Conservation (phyloP, 2,329 filamentous ascomycete species). For the Phyllosticta ampelicida region DNA sequence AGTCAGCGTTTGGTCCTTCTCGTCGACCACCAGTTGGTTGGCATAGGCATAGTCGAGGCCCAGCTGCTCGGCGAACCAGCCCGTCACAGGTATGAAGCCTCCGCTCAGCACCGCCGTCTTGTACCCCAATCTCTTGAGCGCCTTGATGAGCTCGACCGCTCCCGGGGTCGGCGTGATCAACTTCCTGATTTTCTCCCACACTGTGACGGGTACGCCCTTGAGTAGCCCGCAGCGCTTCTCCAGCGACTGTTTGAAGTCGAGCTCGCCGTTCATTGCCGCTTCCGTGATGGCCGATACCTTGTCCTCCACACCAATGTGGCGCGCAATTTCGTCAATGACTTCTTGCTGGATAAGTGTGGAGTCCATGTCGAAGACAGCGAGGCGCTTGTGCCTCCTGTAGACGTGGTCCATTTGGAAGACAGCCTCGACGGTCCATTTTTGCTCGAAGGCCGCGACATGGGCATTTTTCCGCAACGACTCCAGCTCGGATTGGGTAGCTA, state of each 20-base stretch:
- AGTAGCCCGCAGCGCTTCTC: conserved; percentile 70
- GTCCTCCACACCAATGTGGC: conserved; percentile 63
- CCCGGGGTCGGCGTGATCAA: conserved; percentile 74
- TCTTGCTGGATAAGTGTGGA: conserved; percentile 95
- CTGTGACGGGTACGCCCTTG: conserved; percentile 63
- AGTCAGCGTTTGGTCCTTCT: conserved; percentile 46
- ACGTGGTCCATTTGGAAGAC: conserved; percentile 63
- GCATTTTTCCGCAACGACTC: conserved; percentile 68
- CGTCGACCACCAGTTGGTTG: conserved; percentile 65
- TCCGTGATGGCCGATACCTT: conserved; percentile 76
- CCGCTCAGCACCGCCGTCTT: conserved; percentile 87
- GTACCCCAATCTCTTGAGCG: conserved; percentile 67
- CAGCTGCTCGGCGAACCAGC: conserved; percentile 71
- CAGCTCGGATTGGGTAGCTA: conserved; percentile 43
- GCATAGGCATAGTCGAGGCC: conserved; percentile 82
- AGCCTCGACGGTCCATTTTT: conserved; percentile 81
- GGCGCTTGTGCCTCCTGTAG: conserved; percentile 67
- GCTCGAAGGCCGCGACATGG: conserved; percentile 68
- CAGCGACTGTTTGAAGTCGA: conserved; percentile 81
- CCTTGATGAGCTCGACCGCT: conserved; percentile 60
- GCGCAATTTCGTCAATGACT: conserved; percentile 90
- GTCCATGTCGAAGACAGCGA: conserved; percentile 98
- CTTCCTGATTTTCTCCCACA: conserved; percentile 67
- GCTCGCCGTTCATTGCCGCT: conserved; percentile 89
- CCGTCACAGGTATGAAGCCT: conserved; percentile 80